Evolutionary conservation across 1,284 basidiomycete species (phyloP).

Genomic region (Irpex sp.): DNA sequence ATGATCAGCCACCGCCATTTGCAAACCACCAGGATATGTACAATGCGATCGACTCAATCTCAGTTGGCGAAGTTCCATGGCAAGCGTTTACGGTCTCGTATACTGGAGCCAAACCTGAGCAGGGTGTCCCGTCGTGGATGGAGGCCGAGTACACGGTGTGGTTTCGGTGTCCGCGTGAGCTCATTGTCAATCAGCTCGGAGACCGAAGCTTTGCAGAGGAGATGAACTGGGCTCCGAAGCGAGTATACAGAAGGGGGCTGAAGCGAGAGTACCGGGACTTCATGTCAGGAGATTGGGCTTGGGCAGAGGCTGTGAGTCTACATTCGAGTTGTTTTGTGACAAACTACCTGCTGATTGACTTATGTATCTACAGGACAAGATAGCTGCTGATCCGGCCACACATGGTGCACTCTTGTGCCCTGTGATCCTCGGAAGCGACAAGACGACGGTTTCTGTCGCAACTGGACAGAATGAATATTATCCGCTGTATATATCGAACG

Average conservation of each 20-base stretch:
- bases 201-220: not conserved
- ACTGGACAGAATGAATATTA: not conserved
- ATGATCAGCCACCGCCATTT: not conserved
- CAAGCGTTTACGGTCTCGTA: slow-evolving; percentile 7
- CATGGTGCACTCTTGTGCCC: not conserved
- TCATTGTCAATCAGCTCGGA: not conserved
- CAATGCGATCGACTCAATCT: slow-evolving; percentile 12
- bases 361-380: too few species aligned
- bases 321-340: too few species aligned
- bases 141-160: slow-evolving; percentile 10
- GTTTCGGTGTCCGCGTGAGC: slow-evolving; percentile 1
- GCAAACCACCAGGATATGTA: not conserved
- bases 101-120: not conserved
- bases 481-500: not conserved
- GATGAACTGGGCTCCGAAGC: not conserved
- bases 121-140: slow-evolving; percentile 14
- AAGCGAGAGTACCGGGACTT: not conserved
- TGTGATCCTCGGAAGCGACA: not conserved
- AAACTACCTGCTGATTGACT: too few species aligned
- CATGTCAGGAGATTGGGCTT: not conserved
- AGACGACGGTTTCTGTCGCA: not conserved
- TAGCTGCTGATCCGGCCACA: not conserved
- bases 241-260: not conserved
- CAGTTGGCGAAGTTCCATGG: slow-evolving; percentile 11
- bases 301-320: not conserved